These are phyloP conservation scores for Amyloporia xantha DNA, from an alignment of 768 basidiomycete species.

Conservation along the genomic window DNA sequence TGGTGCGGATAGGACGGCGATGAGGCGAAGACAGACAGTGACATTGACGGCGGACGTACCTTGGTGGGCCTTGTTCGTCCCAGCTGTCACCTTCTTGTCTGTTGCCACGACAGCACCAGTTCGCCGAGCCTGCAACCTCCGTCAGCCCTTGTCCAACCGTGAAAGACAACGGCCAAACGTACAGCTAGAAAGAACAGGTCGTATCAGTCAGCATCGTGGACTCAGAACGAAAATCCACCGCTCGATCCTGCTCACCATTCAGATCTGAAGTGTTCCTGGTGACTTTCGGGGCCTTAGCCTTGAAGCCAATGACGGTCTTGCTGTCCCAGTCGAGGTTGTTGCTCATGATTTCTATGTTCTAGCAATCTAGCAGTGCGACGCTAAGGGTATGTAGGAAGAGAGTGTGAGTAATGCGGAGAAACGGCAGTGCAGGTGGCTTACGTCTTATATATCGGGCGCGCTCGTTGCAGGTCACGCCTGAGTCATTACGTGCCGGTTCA, in stretches of 20 bases:
- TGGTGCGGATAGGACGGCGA: constrained; percentile 21
- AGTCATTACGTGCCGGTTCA: background rate
- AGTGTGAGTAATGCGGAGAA: constrained; percentile 14
- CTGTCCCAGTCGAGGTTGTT: constrained; percentile 59
- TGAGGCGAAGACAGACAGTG: background rate
- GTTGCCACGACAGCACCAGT: constrained; percentile 72
- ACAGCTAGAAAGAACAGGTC: constrained; percentile 40
- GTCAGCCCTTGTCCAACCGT: background rate
- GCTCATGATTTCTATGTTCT: constrained; percentile 18
- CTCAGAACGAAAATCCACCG: background rate
- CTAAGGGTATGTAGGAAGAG: constrained; percentile 1
- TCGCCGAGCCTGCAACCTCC: constrained; percentile 55
- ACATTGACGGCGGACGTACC: constrained; percentile 35
- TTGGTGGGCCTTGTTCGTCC: constrained; percentile 70
- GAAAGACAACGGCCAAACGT: constrained; percentile 24
- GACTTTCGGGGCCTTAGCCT: constrained; percentile 56
- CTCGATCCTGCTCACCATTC: constrained; percentile 34
- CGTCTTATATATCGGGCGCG: constrained; percentile 17
- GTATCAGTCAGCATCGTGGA: constrained; percentile 14
- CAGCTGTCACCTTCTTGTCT: constrained; percentile 69
- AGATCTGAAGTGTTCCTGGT: constrained; percentile 54
- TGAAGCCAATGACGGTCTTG: constrained; percentile 68
- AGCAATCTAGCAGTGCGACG: background rate
- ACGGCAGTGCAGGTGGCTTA: constrained; percentile 10
- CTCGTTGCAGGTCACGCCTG: constrained; percentile 4